Evolutionary conservation across 139 green algal species (phyloP), one percentile per base, ranked within the genome.

Genomic region (Coelastrella sp.): DNA sequence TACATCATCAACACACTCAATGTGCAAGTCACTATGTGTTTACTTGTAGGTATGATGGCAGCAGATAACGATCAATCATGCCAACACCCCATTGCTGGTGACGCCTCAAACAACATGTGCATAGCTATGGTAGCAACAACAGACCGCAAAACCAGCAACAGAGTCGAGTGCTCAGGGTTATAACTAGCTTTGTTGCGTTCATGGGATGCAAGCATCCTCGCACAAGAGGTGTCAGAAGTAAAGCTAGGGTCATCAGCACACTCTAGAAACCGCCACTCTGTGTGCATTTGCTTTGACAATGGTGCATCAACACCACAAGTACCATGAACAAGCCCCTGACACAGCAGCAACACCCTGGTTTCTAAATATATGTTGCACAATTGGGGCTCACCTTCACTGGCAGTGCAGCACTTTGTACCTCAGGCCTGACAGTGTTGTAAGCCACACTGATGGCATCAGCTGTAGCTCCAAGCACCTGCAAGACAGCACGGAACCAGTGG

Each of bases 341-440:
- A n/a, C n/a, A n/a, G n/a, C n/a, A n/a, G n/a, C n/a, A n/a, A n/a
- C n/a, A n/a, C n/a, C n/a, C n/a, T n/a, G n/a, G n/a, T n/a, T n/a
- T n/a, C n/a, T n/a, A n/a, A n/a, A n/a, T n/a, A n/a, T n/a, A n/a
- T n/a, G n/a, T n/a, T n/a, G n/a, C n/a, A n/a, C n/a, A n/a, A n/a
- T n/a, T n/a, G n/a, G n/a, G n/a, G 34, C 85, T 34, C 57, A 89
- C 87, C 85, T 93, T 93, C 59, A 85, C 74, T 2, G 92, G 83
- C 34, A 93, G 84, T 7, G 92, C 92, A 17, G 88, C 91, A 8
- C 83, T 64, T 21, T 93, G 91, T 37, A 98, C 86, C 81, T 91
- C 89, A 2, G 90, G 83, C 21, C 92, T 89, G n/a, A 91, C 89
- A 0, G 85, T 81, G 6, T 66, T 64, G 50, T 92, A 90, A 0